Conservation (phyloP, 306 rosid genomes). For the Citrullus colocynthis region DNA sequence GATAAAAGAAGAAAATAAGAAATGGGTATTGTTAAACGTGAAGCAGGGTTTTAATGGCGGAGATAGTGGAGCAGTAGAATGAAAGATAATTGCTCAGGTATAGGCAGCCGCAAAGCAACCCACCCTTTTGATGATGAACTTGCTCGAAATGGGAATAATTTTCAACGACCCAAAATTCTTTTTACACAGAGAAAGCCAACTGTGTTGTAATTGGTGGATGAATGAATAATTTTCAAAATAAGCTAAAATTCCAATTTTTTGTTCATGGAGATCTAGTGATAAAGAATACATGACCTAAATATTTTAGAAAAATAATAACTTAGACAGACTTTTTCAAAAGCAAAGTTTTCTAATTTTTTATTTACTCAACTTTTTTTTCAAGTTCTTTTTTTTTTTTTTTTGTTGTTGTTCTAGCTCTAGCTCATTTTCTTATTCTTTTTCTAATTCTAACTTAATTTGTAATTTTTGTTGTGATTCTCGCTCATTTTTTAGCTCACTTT, state of each 20-base stretch:
- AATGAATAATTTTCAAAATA: background rate
- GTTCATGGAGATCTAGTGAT: background rate
- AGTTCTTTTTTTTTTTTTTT: too few species aligned
- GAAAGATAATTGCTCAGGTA: background rate
- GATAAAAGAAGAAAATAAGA: background rate
- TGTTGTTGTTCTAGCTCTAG: too few species aligned
- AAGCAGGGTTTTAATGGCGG: slow-evolving; percentile 3
- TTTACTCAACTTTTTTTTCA: too few species aligned
- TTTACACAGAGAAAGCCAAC: background rate
- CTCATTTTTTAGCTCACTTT: too few species aligned
- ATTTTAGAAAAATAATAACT: too few species aligned
- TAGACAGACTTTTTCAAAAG: too few species aligned
- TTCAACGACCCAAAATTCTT: background rate
- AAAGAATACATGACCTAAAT: too few species aligned
- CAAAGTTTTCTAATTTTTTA: too few species aligned
- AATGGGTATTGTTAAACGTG: background rate
- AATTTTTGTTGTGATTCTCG: too few species aligned
- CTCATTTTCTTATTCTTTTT: too few species aligned
- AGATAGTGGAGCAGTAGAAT: background rate
- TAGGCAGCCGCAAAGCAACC: background rate
- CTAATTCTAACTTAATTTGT: too few species aligned
- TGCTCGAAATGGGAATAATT: background rate
- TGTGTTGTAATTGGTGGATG: background rate
- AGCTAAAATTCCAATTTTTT: background rate
- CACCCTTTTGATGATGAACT: background rate